Percentiles rank a stretch among this genome's conserved stretches.
phyloP scores from a whole-genome alignment of 2,329 filamentous ascomycete genomes.

The Thermomyces lanuginosus region DNA sequence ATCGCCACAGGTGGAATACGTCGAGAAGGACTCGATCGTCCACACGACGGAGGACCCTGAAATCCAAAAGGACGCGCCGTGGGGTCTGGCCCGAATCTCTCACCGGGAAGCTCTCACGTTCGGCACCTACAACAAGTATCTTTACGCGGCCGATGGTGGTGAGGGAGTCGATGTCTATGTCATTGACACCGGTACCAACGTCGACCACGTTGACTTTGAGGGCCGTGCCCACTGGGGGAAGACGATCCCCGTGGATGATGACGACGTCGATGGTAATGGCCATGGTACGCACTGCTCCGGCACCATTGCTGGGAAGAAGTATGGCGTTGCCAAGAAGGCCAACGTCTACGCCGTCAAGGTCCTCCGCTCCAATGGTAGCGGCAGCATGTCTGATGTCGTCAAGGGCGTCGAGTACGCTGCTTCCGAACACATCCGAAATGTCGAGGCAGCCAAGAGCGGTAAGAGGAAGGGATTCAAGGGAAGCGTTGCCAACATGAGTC shows the following conservation, averaged over 20 bases:
- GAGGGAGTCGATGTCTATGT: constrained; percentile 98
- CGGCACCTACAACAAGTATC: constrained; percentile 94
- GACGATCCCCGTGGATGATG: constrained; percentile 75
- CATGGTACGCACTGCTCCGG: constrained; percentile 99
- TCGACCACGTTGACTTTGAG: constrained; percentile 89
- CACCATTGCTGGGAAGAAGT: constrained; percentile 95
- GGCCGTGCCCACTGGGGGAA: constrained; percentile 92
- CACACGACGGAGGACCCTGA: constrained; percentile 53
- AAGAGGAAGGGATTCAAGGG: constrained; percentile 98
- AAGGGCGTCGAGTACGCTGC: constrained; percentile 96
- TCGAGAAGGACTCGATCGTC: constrained; percentile 88
- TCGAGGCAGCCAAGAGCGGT: constrained; percentile 63
- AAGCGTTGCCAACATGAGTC: constrained; percentile 97
- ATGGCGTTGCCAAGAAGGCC: constrained; percentile 98
- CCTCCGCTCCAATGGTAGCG: constrained; percentile 88
- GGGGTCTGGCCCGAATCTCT: constrained; percentile 95
- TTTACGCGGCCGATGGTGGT: constrained; percentile 75
- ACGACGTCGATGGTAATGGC: constrained; percentile 85
- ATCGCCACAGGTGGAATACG: constrained; percentile 70
- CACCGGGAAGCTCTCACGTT: constrained; percentile 80
- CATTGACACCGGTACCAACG: constrained; percentile 93
- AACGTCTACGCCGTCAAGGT: constrained; percentile 96
- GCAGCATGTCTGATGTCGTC: constrained; percentile 96
- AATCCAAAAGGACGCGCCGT: constrained; percentile 85
- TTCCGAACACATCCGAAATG: constrained; percentile 57